Percentiles rank a stretch among this genome's conserved stretches.
phyloP scores from a whole-genome alignment of 805 yeast genomes.

The Wickerhamiella nectarea region DNA sequence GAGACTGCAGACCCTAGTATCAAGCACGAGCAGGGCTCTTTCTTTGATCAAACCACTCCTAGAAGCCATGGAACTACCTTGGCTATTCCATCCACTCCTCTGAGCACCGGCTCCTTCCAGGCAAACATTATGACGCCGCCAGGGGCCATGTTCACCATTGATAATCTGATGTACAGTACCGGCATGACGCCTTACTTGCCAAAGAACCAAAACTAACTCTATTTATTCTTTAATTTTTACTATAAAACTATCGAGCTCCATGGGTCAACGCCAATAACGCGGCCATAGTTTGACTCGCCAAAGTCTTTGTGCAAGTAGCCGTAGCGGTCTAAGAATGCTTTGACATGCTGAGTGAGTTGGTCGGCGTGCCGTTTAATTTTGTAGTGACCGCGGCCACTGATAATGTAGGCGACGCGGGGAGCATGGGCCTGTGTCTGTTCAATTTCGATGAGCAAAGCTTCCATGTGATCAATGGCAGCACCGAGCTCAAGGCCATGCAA shows the following conservation, averaged over 20 bases:
- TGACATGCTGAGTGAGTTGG: slow-evolving; percentile 23
- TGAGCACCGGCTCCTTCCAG: slow-evolving; percentile 7
- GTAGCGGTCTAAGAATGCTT: slow-evolving; percentile 25
- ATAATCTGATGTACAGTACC: slow-evolving; percentile 16
- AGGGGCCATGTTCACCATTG: slow-evolving; percentile 16
- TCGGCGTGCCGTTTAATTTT: slow-evolving; percentile 20
- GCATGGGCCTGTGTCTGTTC: slow-evolving; percentile 17
- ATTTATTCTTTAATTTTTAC: background rate
- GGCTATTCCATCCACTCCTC: slow-evolving; percentile 8
- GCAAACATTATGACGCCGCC: slow-evolving; percentile 17
- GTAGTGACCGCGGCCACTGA: slow-evolving; percentile 26
- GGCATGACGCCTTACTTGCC: slow-evolving; percentile 23
- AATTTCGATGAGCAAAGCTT: slow-evolving; percentile 17
- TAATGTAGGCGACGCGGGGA: slow-evolving; percentile 23
- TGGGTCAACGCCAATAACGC: slow-evolving; percentile 32
- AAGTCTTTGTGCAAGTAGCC: slow-evolving; percentile 31
- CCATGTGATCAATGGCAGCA: slow-evolving; percentile 23
- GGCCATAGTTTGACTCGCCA: slow-evolving; percentile 27
- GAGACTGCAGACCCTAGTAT: slow-evolving; percentile 1
- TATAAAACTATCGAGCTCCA: slow-evolving; percentile 21
- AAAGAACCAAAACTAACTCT: background rate
- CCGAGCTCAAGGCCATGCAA: slow-evolving; percentile 28
- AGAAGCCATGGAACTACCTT: slow-evolving; percentile 8
- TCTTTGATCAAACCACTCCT: background rate
- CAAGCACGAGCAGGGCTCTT: background rate